A percentile compares a stretch with the other conserved stretches of the same genome.
phyloP scores from a whole-genome alignment of 2,329 filamentous ascomycete species.

The Aschersonia sp. region DNA sequence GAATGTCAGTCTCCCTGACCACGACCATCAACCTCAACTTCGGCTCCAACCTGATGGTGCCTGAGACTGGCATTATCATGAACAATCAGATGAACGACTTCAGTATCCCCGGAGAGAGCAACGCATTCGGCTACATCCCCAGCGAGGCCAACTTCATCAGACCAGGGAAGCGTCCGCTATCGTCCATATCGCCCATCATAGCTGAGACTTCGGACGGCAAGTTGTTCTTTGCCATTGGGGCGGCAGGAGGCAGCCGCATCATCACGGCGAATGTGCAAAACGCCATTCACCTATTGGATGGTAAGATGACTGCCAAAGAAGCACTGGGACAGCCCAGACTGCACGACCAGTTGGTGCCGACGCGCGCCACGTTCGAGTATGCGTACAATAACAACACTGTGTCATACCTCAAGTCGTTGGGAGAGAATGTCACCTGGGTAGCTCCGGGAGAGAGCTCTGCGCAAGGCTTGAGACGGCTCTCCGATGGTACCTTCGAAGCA shows the following conservation, averaged over 20 bases:
- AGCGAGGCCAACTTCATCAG: constrained; percentile 61
- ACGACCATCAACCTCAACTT: constrained; percentile 75
- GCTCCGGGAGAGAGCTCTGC: constrained; percentile 52
- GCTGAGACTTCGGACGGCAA: constrained; percentile 54
- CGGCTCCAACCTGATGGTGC: constrained; percentile 60
- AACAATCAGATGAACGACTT: constrained; percentile 57
- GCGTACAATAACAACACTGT: constrained; percentile 56
- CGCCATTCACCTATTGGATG: constrained; percentile 60
- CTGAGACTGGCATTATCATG: constrained; percentile 70
- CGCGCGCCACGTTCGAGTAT: constrained; percentile 55
- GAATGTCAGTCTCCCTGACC: constrained; percentile 62
- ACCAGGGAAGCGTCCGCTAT: constrained; percentile 65
- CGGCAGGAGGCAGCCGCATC: constrained; percentile 73
- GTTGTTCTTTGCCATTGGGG: constrained; percentile 59
- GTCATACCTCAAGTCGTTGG: constrained; percentile 47
- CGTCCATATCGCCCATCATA: constrained; percentile 65
- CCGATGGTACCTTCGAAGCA: constrained; percentile 60
- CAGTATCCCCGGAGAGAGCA: constrained; percentile 55
- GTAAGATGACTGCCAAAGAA: constrained; percentile 40
- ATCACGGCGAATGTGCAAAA: constrained; percentile 73
- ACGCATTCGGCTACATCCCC: constrained; percentile 66
- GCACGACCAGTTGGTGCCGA: constrained; percentile 72
- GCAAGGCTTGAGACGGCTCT: constrained; percentile 53
- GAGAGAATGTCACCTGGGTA: constrained; percentile 65
- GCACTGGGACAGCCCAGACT: constrained; percentile 56